Conservation (phyloP, 768 basidiomycete species). For the Lactarius indigo region DNA sequence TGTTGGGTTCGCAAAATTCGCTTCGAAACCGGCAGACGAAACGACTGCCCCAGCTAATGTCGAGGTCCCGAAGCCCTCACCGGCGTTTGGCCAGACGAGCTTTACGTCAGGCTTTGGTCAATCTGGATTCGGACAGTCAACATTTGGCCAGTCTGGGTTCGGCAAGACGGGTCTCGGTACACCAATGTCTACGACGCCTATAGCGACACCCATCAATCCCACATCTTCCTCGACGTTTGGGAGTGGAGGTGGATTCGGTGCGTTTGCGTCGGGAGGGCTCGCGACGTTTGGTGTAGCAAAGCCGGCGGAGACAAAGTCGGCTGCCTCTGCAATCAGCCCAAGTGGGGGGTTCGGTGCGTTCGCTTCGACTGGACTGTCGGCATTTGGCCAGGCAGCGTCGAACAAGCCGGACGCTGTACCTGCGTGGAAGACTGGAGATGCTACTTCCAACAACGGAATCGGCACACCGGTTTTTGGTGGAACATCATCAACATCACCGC, state of each 20-base stretch:
- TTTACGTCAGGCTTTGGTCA: slow-evolving; percentile 29
- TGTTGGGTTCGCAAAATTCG: slow-evolving; percentile 31
- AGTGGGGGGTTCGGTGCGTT: slow-evolving; percentile 35
- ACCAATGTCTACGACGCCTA: slow-evolving; percentile 26
- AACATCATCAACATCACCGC: neutral
- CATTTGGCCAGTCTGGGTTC: slow-evolving; percentile 30
- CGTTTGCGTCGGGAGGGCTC: slow-evolving; percentile 29
- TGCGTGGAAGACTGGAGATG: slow-evolving; percentile 21
- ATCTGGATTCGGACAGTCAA: slow-evolving; percentile 35
- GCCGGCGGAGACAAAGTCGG: slow-evolving; percentile 7
- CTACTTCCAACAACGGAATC: slow-evolving; percentile 7
- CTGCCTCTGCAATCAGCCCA: neutral
- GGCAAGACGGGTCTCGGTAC: slow-evolving; percentile 28
- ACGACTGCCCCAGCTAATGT: slow-evolving; percentile 3
- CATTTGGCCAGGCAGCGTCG: slow-evolving; percentile 12
- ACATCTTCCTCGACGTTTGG: slow-evolving; percentile 23
- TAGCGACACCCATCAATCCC: slow-evolving; percentile 16
- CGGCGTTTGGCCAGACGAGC: slow-evolving; percentile 26
- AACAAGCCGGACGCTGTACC: slow-evolving; percentile 10
- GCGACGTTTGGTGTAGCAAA: slow-evolving; percentile 25
- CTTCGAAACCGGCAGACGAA: slow-evolving; percentile 20
- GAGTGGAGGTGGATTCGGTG: slow-evolving; percentile 28
- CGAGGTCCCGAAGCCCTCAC: slow-evolving; percentile 22
- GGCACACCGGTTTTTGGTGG: slow-evolving; percentile 18
- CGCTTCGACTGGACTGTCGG: slow-evolving; percentile 22